These are phyloP conservation scores for Euphorbia schlechtendalii DNA, from an alignment of 441 rosid species.

Conservation along the genomic window DNA sequence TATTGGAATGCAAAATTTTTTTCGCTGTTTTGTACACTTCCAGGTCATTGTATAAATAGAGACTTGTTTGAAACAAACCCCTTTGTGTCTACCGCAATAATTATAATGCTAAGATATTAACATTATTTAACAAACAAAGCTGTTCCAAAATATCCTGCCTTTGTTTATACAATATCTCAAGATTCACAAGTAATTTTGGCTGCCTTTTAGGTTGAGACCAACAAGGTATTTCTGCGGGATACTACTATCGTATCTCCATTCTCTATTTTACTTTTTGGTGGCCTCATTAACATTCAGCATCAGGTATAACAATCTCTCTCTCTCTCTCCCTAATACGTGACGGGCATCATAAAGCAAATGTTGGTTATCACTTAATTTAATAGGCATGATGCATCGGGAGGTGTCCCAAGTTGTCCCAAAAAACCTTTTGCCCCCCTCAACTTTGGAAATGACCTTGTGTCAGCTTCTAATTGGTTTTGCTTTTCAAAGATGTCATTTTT, in stretches of 20 bases:
- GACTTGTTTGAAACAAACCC: no score
- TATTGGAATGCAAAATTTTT: neutral
- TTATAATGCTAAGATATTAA: neutral
- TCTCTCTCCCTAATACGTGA: neutral
- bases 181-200: neutral
- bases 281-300: constrained; percentile 76
- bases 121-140: neutral
- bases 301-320: constrained; percentile 48
- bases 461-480: no score
- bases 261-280: constrained; percentile 83
- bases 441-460: no score
- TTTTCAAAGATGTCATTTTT: no score
- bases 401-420: no score
- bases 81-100: neutral
- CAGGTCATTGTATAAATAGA: neutral
- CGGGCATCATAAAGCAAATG: neutral
- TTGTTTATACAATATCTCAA: neutral
- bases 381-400: no score
- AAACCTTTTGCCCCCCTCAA: no score
- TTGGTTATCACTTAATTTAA: neutral
- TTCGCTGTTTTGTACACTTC: neutral
- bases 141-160: neutral
- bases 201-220: constrained; percentile 68
- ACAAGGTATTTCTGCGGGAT: constrained; percentile 75
- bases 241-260: constrained; percentile 81